Evolutionary conservation across 257 asterid genomes (phyloP).

Genomic region (Hygrophila difformis): DNA sequence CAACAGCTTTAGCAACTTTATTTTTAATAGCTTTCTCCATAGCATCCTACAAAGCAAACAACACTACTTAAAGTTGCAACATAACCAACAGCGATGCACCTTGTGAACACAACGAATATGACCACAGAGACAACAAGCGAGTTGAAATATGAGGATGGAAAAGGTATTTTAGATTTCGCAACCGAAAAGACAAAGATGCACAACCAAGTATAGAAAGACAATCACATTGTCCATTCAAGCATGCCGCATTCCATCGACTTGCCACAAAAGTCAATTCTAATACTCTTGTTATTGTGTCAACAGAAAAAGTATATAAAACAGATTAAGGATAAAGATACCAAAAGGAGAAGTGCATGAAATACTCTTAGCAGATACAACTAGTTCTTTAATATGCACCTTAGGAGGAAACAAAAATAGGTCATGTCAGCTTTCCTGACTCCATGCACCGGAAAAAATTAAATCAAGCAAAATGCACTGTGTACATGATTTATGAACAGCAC

Average conservation of each 20-base stretch:
- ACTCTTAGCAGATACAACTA: conserved; percentile 8
- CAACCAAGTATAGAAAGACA: conserved; percentile 6
- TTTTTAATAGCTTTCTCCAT: conserved; percentile 98
- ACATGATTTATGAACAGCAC: too few relatives aligned
- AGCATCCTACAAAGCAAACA: conserved; percentile 63
- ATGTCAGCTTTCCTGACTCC: too few relatives aligned
- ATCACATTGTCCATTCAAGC: conserved; percentile 10
- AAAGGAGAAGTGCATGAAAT: not conserved
- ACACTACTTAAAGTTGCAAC: conserved; percentile 3
- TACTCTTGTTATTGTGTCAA: too few relatives aligned
- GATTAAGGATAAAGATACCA: not conserved
- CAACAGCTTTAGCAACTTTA: conserved; percentile 97
- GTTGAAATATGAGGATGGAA: too few relatives aligned
- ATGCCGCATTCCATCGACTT: conserved; percentile 9
- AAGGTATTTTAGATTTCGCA: too few relatives aligned
- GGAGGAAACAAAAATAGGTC: too few relatives aligned
- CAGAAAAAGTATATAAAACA: too few relatives aligned
- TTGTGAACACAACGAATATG: conserved; percentile 7
- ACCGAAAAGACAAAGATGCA: conserved; percentile 4
- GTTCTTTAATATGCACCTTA: not conserved
- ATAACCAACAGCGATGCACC: conserved; percentile 4
- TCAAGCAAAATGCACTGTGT: too few relatives aligned
- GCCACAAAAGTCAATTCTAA: not conserved
- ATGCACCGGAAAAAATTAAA: too few relatives aligned
- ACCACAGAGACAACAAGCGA: too few relatives aligned